phyloP scores from a whole-genome alignment of 164 flowering plant species.

The Taxillus chinensis region DNA sequence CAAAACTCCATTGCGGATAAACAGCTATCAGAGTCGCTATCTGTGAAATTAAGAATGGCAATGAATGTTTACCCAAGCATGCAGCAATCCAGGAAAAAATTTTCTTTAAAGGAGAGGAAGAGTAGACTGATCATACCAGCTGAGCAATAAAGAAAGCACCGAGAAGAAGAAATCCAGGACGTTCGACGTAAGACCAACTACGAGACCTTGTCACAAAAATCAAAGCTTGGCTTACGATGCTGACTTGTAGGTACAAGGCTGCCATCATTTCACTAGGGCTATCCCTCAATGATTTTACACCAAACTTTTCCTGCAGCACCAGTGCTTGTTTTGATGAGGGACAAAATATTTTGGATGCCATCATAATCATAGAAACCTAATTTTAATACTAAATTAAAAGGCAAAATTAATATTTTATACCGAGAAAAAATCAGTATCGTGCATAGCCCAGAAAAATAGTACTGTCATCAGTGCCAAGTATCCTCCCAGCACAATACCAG shows the following conservation, averaged over 20 bases:
- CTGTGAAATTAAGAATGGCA: constrained; percentile 15
- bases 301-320: constrained; percentile 29
- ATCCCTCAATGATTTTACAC: constrained; percentile 22
- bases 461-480: constrained; percentile 47
- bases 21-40: constrained; percentile 43
- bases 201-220: constrained; percentile 51
- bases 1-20: constrained; percentile 44
- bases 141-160: constrained; percentile 38
- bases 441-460: constrained; percentile 39
- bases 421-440: constrained; percentile 32
- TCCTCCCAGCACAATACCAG: constrained; percentile 48
- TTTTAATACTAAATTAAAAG: background rate
- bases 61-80: too few species aligned
- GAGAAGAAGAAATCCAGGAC: constrained; percentile 41
- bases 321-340: too few species aligned
- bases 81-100: too few species aligned
- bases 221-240: constrained; percentile 45
- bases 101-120: background rate
- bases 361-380: too few species aligned
- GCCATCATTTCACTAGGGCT: constrained; percentile 36
- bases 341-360: too few species aligned
- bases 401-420: constrained; percentile 7
- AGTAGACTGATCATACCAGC: constrained; percentile 20
- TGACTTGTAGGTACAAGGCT: constrained; percentile 45
- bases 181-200: constrained; percentile 46